Evolutionary conservation across 805 yeast species (phyloP).

Genomic region (Wickerhamomyces kurtzmanii): DNA sequence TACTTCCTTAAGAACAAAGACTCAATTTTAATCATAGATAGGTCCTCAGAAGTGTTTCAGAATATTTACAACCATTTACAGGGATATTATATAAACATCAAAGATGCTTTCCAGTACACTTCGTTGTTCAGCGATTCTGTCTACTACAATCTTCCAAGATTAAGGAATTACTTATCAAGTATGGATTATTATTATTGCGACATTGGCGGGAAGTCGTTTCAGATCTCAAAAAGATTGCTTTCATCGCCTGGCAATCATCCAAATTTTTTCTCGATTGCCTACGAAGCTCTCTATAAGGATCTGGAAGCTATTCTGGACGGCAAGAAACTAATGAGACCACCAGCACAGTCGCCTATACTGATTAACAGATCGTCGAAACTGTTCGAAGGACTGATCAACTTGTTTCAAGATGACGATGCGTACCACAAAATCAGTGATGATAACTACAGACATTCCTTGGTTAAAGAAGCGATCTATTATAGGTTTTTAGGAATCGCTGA

Average conservation of each 20-base stretch:
- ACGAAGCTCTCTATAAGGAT: slow-evolving; percentile 40
- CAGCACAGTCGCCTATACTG: slow-evolving; percentile 54
- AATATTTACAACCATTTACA: slow-evolving; percentile 64
- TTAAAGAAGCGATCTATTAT: slow-evolving; percentile 70
- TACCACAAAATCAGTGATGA: slow-evolving; percentile 36
- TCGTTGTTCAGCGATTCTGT: slow-evolving; percentile 59
- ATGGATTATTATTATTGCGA: slow-evolving; percentile 44
- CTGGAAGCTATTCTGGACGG: slow-evolving; percentile 29
- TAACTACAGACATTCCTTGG: slow-evolving; percentile 43
- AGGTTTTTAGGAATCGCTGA: slow-evolving; percentile 71
- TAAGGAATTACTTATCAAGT: slow-evolving; percentile 37
- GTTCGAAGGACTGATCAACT: slow-evolving; percentile 44
- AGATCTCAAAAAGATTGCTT: slow-evolving; percentile 47
- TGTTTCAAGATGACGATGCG: slow-evolving; percentile 45
- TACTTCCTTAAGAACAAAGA: slow-evolving; percentile 37
- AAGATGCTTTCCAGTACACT: slow-evolving; percentile 49
- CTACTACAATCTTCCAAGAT: slow-evolving; percentile 56
- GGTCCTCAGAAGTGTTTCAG: slow-evolving; percentile 63
- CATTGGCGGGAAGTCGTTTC: slow-evolving; percentile 53
- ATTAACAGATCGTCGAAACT: slow-evolving; percentile 40
- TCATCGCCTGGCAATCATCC: slow-evolving; percentile 59
- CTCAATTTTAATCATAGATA: slow-evolving; percentile 52
- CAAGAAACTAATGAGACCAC: slow-evolving; percentile 57
- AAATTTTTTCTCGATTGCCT: slow-evolving; percentile 63
- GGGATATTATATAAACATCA: slow-evolving; percentile 64